Evolutionary conservation across 2,329 filamentous ascomycete genomes (phyloP).

Genomic region (Neofusicoccum umdonicola): DNA sequence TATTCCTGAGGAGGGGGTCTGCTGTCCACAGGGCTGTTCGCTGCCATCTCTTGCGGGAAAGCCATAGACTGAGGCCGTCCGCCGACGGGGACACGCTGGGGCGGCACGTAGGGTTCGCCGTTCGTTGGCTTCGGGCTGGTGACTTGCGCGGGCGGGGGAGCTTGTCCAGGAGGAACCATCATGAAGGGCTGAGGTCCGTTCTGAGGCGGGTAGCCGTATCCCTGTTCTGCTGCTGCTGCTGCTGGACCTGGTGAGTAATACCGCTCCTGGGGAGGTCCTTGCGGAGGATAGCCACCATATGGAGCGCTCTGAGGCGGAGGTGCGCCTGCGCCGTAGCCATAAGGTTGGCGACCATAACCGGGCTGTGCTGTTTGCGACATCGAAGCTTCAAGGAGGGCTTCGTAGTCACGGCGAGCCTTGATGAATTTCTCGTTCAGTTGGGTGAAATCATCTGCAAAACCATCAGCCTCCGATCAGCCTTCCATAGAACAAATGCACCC

Average conservation of each 20-base stretch:
- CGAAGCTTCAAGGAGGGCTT: conserved; percentile 89
- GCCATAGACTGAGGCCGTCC: conserved; percentile 38
- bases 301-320: conserved; percentile 27
- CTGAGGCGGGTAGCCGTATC: conserved; percentile 25
- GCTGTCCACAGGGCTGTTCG: conserved; percentile 45
- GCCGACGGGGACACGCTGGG: conserved; percentile 36
- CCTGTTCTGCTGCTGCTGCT: conserved; percentile 22
- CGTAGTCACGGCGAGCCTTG: conserved; percentile 95
- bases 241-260: conserved; percentile 38
- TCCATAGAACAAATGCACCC: conserved; percentile 23
- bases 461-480: conserved; percentile 25
- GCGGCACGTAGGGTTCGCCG: conserved; percentile 33
- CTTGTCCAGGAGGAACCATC: conserved; percentile 32
- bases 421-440: conserved; percentile 99
- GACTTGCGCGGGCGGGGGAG: conserved; percentile 24
- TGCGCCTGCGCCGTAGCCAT: conserved; percentile 23
- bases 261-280: conserved; percentile 30
- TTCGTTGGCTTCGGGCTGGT: conserved; percentile 24
- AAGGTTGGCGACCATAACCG: conserved; percentile 63
- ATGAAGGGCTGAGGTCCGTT: conserved; percentile 35
- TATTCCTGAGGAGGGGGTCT: conserved; percentile 33
- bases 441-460: conserved; percentile 81
- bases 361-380: conserved; percentile 91
- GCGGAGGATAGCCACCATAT: conserved; percentile 27
- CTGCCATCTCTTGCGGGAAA: conserved; percentile 47